Evolutionary conservation across 768 basidiomycete genomes (phyloP), one percentile per base, ranked within the genome.

Genomic region (Termitomyces sp.): DNA sequence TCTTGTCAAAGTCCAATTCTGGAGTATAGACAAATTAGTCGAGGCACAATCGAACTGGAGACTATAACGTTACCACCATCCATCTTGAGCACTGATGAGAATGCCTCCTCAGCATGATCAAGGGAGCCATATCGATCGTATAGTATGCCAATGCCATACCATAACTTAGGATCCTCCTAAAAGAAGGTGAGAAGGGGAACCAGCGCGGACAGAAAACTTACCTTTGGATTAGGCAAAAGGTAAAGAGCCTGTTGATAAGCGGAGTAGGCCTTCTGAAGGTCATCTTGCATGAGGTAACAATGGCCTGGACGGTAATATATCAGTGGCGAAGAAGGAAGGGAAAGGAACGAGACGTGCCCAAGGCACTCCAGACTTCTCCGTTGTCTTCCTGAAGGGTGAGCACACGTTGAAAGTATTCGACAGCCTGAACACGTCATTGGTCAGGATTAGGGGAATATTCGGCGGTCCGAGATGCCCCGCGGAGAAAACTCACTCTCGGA

Each of bases 131-230:
- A 99, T 33, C 97, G 89, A 78, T 99, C 97, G 68, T 99, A 98
- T 36, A 98, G 86, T 58, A 98, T 98, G 36, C 97, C 97, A 70
- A 99, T 98, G 38, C 97, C 97, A 70, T 98, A 99, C 97, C 97
- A 99, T 9, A 99, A 80, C 70, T 98, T 98, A 4, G 96, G 95
- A 72, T 99, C 97, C 83, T 98, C 87, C 82, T 87, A 66, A 33
- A 60, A 33, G 52, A 57, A 48, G 52, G 52, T 58, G 57, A 60
- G 36, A 62, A 57, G 55, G 51, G 38, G 28, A n/a, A 43, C 55
- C 58, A 53, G 59, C 61, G 55, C 50, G 49, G 44, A 57, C 66
- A 40, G 46, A n/a, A 46, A 26, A 67, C 72, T 32, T 66, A 91
- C 93, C 81, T 97, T 97, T 16, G 96, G 96, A 67, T 96, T 95